Evolutionary conservation across 805 yeast genomes (phyloP), one percentile per base, ranked within the genome.

Genomic region (Saturnispora silvae): DNA sequence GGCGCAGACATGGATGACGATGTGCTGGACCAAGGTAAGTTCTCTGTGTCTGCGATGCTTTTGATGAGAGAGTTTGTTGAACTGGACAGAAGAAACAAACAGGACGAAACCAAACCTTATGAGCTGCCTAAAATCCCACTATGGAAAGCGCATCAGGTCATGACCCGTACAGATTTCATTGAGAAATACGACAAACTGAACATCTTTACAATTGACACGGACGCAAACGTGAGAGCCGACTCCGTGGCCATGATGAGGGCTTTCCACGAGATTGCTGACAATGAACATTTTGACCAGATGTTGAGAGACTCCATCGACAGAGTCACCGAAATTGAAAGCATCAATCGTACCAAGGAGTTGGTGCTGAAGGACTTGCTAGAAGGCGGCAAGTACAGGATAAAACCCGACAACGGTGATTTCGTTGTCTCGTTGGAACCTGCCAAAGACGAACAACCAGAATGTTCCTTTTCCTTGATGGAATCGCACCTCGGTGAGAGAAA

Each of bases 181-280:
- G 83, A 81, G 48, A 60, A 54, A 19, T 81, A 78, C 52, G 94
- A 83, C 52, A 75, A 80, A 45, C 59, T 82, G 45, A 83, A 83
- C 53, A 72, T 83, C 20, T 83, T 83, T 56, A 80, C 94, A 2
- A 74, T 83, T 37, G 92, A 83, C 56, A 72, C 83, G 1, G 68
- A 72, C 40, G 75, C 84, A 0, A 63, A 70, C 36, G 94, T 83
- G 3, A 62, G 81, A 25, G 89, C 94, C 0, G 94, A 83, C 53
- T 75, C 84, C 7, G 80, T 81, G 3, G 87, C 89, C 1, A 82
- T 83, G 94, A 81, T 83, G 94, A 68, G 87, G 46, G 94, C 89
- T 4, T 83, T 83, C 53, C 73, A 81, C 41, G 94, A 83, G 51
- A 79, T 83, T 35, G 77, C 78, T 2, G 60, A 72, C 3, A 76